Evolutionary conservation across 2,329 filamentous ascomycete species (phyloP).

Genomic region (Aspergillus sp.): DNA sequence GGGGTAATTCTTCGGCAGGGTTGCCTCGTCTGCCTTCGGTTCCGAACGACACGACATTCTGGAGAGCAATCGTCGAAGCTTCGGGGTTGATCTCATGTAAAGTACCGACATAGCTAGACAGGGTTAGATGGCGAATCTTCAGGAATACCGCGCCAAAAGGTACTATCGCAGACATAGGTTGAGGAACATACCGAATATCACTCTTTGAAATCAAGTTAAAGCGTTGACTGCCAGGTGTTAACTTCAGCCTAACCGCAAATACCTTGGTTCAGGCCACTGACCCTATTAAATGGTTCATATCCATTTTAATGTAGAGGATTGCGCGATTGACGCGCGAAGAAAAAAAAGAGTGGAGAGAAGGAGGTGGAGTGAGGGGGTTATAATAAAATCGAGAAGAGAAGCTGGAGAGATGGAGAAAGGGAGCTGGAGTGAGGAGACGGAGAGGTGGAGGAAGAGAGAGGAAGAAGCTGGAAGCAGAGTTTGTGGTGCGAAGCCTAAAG

Average conservation of each 20-base stretch:
- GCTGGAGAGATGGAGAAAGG: constrained; percentile 23
- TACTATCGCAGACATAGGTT: constrained; percentile 4
- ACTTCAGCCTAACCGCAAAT: constrained; percentile 36
- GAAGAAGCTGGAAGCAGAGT: constrained; percentile 30
- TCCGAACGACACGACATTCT: constrained; percentile 92
- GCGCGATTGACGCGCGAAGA: constrained; percentile 34
- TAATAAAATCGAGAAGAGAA: constrained; percentile 23
- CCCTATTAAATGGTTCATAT: constrained; percentile 54
- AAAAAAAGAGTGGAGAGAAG: constrained; percentile 19
- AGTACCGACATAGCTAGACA: constrained; percentile 81
- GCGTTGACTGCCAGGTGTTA: constrained; percentile 65
- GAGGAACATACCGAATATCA: constrained; percentile 76
- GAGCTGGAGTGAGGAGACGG: constrained; percentile 4
- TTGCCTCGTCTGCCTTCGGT: constrained; percentile 85
- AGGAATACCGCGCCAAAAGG: constrained; percentile 17
- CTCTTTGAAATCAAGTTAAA: constrained; percentile 98
- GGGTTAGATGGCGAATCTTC: constrained; percentile 32
- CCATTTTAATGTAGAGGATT: constrained; percentile 38
- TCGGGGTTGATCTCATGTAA: constrained; percentile 98
- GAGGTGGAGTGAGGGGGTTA: constrained; percentile 25
- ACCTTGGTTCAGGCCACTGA: constrained; percentile 36
- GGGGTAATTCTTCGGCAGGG: constrained; percentile 76
- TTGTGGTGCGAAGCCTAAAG: constrained; percentile 33
- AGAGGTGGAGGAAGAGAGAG: constrained; percentile 21
- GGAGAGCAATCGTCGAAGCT: constrained; percentile 91